A percentile compares a stretch with the other conserved stretches of the same genome.
Evolutionary conservation across 1,284 basidiomycete genomes (phyloP).

Genomic region (Austroboletus novae-zelandiae): DNA sequence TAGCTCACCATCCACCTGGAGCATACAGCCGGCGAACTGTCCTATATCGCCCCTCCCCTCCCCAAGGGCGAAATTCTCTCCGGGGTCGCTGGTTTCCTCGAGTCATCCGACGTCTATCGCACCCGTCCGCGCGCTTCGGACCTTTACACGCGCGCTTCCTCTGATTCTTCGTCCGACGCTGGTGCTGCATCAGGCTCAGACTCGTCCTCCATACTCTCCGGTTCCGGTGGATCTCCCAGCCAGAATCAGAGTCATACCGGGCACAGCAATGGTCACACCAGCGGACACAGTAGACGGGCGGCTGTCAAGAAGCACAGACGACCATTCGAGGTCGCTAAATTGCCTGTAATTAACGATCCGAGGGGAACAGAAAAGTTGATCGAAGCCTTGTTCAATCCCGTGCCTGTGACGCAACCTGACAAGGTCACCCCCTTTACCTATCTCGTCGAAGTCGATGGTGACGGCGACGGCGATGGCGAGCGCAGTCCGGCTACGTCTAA

Average conservation of each 20-base stretch:
- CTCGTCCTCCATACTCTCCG: slow-evolving; percentile 23
- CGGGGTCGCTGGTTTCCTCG: slow-evolving; percentile 59
- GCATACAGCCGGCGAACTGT: slow-evolving; percentile 54
- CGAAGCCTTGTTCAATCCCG: slow-evolving; percentile 75
- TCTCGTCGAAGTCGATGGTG: slow-evolving; percentile 35
- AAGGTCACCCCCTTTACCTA: slow-evolving; percentile 60
- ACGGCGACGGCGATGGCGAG: slow-evolving; percentile 14
- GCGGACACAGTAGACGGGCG: neutral
- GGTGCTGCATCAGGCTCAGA: slow-evolving; percentile 25
- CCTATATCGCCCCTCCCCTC: slow-evolving; percentile 64
- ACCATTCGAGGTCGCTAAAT: slow-evolving; percentile 45
- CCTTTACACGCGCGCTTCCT: slow-evolving; percentile 36
- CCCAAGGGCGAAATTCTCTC: slow-evolving; percentile 69
- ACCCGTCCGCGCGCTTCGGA: slow-evolving; percentile 51
- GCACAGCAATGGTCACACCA: neutral
- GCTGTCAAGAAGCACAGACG: slow-evolving; percentile 21
- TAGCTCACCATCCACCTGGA: slow-evolving; percentile 63
- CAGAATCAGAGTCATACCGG: neutral
- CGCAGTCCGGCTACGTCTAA: neutral
- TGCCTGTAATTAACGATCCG: slow-evolving; percentile 53
- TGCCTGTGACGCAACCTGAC: slow-evolving; percentile 43
- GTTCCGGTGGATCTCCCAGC: slow-evolving; percentile 3
- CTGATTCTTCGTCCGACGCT: slow-evolving; percentile 38
- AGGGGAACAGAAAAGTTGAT: slow-evolving; percentile 68
- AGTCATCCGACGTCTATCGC: slow-evolving; percentile 50